Base-by-base conservation (phyloP, 1,139 yeast species). In the Yamadazyma spencermartinsiae region DNA sequence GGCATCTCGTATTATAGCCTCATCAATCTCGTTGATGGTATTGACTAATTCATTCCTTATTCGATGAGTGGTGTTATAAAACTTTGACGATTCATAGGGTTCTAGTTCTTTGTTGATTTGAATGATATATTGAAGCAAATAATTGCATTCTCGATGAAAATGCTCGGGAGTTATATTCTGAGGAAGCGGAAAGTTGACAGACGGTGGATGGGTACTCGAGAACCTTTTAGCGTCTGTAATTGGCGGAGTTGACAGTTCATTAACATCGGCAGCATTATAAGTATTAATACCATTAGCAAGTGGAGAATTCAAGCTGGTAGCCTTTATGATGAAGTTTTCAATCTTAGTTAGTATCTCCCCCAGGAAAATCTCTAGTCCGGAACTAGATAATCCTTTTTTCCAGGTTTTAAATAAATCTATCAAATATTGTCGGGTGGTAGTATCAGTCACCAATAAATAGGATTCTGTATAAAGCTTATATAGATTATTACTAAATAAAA, bases 351-450 rank as follows among this genome's bases (percentile, higher is more conserved):
- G 43, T 1, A 62, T 47, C 0, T 50, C 54, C 9, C 37, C 48
- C 4, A 70, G 68, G 42, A 71, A 71, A n/a, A 68, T 45, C 16
- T 65, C 65, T n/a, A 53, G 41, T 5, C 74, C 74, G 1, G 65
- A 55, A 18, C 51, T 54, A 19, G 71, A 61, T 33, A 56, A 56
- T 6, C 61, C 65, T 18, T 48, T 50, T 17, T 55, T 46, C 77
- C 77, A 72, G 14, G 74, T 67, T 38, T 63, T 60, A 54, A 68
- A 71, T 36, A 70, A 49, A 37, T 66, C 66, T 40, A 68, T 68
- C 44, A 68, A 51, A 38, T 52, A 50, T 47, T 65, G 70, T 49
- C 67, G 54, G 11, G 73, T 67, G 4, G 58, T 54, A 2, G 67
- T 63, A 44, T 69, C 74, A 18, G 69, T 60, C 13, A 69, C 73